phyloP scores from a whole-genome alignment of 306 rosid genomes.

The Trifolium repens region DNA sequence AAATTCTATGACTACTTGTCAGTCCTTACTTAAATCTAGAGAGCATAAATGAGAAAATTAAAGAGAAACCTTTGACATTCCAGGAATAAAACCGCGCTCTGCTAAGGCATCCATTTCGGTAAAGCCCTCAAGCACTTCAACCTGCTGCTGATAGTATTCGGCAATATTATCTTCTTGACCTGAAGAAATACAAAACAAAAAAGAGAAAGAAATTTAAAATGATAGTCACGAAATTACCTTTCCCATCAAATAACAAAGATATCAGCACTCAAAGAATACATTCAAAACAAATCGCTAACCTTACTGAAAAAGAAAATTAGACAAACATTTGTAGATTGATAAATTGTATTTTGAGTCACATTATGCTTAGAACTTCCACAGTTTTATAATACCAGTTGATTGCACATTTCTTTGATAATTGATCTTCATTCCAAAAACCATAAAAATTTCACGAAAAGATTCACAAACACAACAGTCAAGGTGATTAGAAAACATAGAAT shows the following conservation, averaged over 20 bases:
- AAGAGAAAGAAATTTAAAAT: constrained; percentile 4
- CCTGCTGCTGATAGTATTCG: constrained; percentile 95
- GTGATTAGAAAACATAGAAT: constrained; percentile 2
- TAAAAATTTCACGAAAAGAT: neutral
- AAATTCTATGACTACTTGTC: too few relatives aligned
- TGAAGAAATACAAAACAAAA: constrained; percentile 46
- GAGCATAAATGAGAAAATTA: constrained; percentile 6
- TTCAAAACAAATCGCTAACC: constrained; percentile 10
- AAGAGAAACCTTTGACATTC: constrained; percentile 83
- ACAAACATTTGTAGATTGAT: constrained; percentile 12
- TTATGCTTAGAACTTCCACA: constrained; percentile 25
- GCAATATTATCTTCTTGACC: constrained; percentile 89
- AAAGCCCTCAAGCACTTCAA: constrained; percentile 94
- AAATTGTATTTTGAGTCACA: neutral
- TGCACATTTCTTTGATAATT: neutral
- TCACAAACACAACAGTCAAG: constrained; percentile 5
- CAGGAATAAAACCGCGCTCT: constrained; percentile 82
- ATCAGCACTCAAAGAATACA: constrained; percentile 14
- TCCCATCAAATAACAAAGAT: constrained; percentile 22
- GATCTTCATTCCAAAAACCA: constrained; percentile 10
- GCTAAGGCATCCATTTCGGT: constrained; percentile 95
- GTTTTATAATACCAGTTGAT: constrained; percentile 12
- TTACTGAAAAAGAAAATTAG: neutral
- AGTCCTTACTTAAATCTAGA: neutral
- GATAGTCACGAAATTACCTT: constrained; percentile 5